Conservation (phyloP, 2,329 filamentous ascomycete species). For the Microdochium paspali region DNA sequence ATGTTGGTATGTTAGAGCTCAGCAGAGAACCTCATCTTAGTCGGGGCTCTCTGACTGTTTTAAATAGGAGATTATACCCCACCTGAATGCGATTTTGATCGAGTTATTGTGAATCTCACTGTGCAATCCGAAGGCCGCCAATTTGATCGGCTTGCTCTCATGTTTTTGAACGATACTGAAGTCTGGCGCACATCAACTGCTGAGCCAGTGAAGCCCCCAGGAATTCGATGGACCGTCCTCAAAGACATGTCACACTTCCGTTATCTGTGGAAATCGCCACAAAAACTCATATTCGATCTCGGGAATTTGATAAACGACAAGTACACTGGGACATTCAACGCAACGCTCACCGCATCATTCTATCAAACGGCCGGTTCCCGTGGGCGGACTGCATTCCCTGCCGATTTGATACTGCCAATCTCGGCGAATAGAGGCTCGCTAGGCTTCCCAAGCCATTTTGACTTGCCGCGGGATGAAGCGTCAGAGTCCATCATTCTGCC, state of each 20-base stretch:
- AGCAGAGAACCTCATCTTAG: background rate
- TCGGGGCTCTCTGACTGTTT: constrained; percentile 5
- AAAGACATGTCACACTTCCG: constrained; percentile 58
- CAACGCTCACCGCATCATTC: constrained; percentile 52
- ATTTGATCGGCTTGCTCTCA: constrained; percentile 53
- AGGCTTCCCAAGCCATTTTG: constrained; percentile 53
- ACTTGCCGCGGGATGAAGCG: constrained; percentile 51
- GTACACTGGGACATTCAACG: constrained; percentile 53
- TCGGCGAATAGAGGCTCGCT: constrained; percentile 39
- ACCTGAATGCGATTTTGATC: constrained; percentile 52
- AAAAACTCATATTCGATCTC: constrained; percentile 59
- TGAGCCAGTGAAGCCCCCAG: constrained; percentile 46
- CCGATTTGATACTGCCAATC: constrained; percentile 57
- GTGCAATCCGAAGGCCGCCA: constrained; percentile 54
- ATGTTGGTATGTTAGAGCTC: constrained; percentile 10
- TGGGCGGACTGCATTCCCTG: constrained; percentile 31
- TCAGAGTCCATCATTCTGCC: constrained; percentile 49
- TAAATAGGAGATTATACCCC: constrained; percentile 43
- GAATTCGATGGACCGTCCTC: constrained; percentile 54
- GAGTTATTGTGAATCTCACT: constrained; percentile 55
- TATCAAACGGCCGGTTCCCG: constrained; percentile 29
- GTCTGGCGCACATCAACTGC: constrained; percentile 60
- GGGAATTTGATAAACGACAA: constrained; percentile 50
- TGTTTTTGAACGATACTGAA: constrained; percentile 57
- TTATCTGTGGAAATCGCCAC: constrained; percentile 45